Base-by-base conservation (phyloP, 176 grass and related monocot genomes). In the Rhipidocladum racemiflorum region DNA sequence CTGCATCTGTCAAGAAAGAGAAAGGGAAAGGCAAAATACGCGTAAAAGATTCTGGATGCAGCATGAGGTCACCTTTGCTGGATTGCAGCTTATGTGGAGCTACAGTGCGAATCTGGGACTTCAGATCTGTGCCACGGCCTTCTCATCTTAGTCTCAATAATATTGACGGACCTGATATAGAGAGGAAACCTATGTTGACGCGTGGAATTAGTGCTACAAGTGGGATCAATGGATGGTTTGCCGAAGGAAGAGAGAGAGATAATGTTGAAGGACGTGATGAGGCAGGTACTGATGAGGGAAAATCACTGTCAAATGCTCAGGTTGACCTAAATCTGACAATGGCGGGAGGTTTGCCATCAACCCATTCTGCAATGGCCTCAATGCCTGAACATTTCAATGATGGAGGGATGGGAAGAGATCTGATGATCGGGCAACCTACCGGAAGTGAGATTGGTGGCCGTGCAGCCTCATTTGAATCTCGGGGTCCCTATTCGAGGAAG, bases 31-130 rank as follows among this genome's bases (percentile, higher is more conserved):
- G 83, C 3, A 95, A 93, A 89, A 84, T 85, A 72, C 68, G 39
- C 46, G 42, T 85, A 39, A 83, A 90, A 88, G 93, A 99, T 82
- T 89, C 87, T 67, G 84, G 87, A 65, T 87, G 79, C 87, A 91
- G 84, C 73, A 95, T 89, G 74, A 90, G 92, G 28, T 99, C 92
- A 40, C 96, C 96, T 75, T 92, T 99, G 86, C 82, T 99, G 20
- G 96, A 99, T 91, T 99, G 96, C 87, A 93, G 89, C 74, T 89
- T 99, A 86, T 99, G 96, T 88, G 93, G 93, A 34, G 79, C 96
- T 75, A 99, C 93, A 83, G 91, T 95, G 13, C 90, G 87, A 90
- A 90, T 99, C 44, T 99, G 91, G 90, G 73, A 95, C 63, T 99
- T 99, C 45, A 84, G 24, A 77, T 86, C 91, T 34, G 89, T 91